Conservation (phyloP, 73 alveolate genomes). For the Paramecium primaurelia region DNA sequence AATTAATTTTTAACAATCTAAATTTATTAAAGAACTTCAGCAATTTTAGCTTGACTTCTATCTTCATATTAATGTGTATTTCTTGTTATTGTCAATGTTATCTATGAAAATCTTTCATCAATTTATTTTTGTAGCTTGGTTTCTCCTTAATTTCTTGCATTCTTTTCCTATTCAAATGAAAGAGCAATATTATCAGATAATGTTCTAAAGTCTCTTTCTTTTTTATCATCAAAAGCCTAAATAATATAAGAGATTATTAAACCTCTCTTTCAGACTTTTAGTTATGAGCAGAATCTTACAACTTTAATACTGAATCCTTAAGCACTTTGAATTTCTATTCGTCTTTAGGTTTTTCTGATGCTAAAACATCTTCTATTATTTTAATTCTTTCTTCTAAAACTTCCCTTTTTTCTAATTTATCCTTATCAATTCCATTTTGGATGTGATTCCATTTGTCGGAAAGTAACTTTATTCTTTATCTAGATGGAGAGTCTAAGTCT, state of each 20-base stretch:
- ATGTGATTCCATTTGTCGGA: conserved; percentile 51
- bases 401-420: conserved; percentile 38
- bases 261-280: conserved; percentile 46
- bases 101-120: conserved; percentile 35
- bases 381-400: conserved; percentile 39
- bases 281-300: conserved; percentile 19
- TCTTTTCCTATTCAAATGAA: conserved; percentile 13
- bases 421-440: conserved; percentile 47
- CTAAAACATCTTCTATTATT: conserved; percentile 29
- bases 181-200: conserved; percentile 20
- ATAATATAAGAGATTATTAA: neutral
- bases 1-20: conserved; percentile 11
- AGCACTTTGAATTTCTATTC: conserved; percentile 34
- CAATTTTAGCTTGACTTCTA: conserved; percentile 28
- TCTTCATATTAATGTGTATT: conserved; percentile 31
- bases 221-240: conserved; percentile 42
- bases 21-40: conserved; percentile 12
- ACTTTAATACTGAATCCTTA: conserved; percentile 20
- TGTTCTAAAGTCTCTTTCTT: conserved; percentile 16
- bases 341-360: conserved; percentile 25
- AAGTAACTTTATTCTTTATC: conserved; percentile 9
- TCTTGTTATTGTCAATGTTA: conserved; percentile 34
- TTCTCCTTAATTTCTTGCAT: neutral
- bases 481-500: conserved; percentile 31
- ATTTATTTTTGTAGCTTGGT: neutral